Percentiles rank a stretch among this genome's conserved stretches.
phyloP scores from a whole-genome alignment of 2,329 filamentous ascomycete genomes.

The Camillea tinctor region DNA sequence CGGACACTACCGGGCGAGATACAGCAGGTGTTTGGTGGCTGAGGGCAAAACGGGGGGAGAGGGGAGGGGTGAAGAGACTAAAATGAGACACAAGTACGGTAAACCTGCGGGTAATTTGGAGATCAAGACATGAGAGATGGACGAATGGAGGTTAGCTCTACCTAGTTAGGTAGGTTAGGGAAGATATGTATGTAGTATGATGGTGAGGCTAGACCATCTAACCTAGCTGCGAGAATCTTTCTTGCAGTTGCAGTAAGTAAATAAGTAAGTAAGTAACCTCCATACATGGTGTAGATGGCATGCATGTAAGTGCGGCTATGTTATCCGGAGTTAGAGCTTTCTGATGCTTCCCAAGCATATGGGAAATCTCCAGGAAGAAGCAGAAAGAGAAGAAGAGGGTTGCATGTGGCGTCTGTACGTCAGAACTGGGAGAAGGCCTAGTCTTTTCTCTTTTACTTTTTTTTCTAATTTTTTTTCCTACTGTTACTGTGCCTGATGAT shows the following conservation, averaged over 20 bases:
- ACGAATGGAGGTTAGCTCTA: background rate
- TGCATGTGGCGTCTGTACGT: slow-evolving; percentile 24
- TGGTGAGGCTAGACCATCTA: too few species aligned
- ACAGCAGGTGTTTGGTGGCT: background rate
- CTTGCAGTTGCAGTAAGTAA: slow-evolving; percentile 8
- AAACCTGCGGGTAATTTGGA: background rate
- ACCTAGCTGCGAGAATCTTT: slow-evolving; percentile 12
- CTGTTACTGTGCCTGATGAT: slow-evolving; percentile 17
- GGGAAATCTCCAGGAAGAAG: slow-evolving; percentile 17
- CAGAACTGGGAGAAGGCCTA: slow-evolving; percentile 10
- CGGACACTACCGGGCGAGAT: background rate
- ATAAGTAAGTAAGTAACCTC: too few species aligned
- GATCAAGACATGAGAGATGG: background rate
- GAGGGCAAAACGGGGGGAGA: too few species aligned
- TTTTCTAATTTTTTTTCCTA: slow-evolving; percentile 1
- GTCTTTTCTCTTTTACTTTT: background rate
- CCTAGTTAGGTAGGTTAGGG: too few species aligned
- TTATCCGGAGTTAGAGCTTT: slow-evolving; percentile 16
- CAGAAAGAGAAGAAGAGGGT: background rate
- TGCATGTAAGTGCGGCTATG: slow-evolving; percentile 16
- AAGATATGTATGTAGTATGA: slow-evolving; percentile 4
- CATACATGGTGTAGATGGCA: slow-evolving; percentile 1
- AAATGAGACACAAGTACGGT: background rate
- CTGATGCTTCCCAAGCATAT: slow-evolving; percentile 20
- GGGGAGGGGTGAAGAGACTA: background rate